Conservation (phyloP, 1,284 basidiomycete species). For the Sporisorium exsertum region DNA sequence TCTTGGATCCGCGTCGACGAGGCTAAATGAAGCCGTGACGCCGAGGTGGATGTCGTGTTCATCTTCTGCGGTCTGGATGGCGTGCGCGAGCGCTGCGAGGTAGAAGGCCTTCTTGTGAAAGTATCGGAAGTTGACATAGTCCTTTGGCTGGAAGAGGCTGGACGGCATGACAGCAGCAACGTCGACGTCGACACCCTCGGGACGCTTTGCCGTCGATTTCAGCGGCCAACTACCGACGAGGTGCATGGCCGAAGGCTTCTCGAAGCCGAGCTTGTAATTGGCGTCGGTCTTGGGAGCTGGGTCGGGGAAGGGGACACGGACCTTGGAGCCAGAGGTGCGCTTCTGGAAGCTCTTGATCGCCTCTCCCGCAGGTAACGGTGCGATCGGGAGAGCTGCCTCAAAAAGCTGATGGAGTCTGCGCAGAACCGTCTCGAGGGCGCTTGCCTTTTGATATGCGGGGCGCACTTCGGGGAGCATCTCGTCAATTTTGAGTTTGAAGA, state of each 20-base stretch:
- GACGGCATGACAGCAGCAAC: slow-evolving; percentile 70
- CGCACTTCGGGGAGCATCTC: slow-evolving; percentile 65
- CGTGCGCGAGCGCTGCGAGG: slow-evolving; percentile 81
- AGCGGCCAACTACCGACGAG: slow-evolving; percentile 69
- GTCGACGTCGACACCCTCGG: slow-evolving; percentile 62
- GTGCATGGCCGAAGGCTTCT: slow-evolving; percentile 83
- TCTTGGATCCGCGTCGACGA: slow-evolving; percentile 77
- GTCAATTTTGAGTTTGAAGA: slow-evolving; percentile 84
- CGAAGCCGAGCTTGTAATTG: slow-evolving; percentile 79
- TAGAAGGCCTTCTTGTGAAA: slow-evolving; percentile 94
- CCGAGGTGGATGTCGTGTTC: slow-evolving; percentile 70
- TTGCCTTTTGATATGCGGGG: slow-evolving; percentile 50
- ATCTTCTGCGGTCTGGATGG: slow-evolving; percentile 70
- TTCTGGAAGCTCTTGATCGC: slow-evolving; percentile 70
- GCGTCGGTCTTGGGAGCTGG: slow-evolving; percentile 68
- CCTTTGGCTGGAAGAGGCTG: slow-evolving; percentile 91
- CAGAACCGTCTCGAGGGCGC: slow-evolving; percentile 60
- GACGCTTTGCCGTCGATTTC: slow-evolving; percentile 56
- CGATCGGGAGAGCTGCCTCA: slow-evolving; percentile 40
- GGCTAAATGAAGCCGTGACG: slow-evolving; percentile 76
- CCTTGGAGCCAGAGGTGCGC: slow-evolving; percentile 69
- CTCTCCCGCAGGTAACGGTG: slow-evolving; percentile 35
- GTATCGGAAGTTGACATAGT: slow-evolving; percentile 88
- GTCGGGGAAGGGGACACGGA: slow-evolving; percentile 71
- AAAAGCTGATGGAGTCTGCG: slow-evolving; percentile 60